Evolutionary conservation across 306 rosid species (phyloP).

Genomic region (Dalbergia oliveri): DNA sequence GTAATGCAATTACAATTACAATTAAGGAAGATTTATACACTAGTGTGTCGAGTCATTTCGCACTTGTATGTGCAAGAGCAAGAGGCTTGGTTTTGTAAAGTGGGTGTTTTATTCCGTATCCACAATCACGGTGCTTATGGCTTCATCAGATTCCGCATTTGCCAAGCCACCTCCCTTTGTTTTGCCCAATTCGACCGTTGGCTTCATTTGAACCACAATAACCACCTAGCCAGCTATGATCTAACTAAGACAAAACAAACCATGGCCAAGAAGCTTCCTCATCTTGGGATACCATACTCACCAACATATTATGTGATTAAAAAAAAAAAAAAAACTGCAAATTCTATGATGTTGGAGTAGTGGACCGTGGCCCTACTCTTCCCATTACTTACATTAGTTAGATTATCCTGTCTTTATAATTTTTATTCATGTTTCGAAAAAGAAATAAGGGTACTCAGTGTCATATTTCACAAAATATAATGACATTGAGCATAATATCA

Average conservation of each 20-base stretch:
- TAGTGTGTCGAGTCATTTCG: constrained; percentile 60
- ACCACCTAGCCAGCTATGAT: neutral
- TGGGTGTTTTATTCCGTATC: constrained; percentile 58
- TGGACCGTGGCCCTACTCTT: neutral
- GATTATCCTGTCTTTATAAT: too few relatives aligned
- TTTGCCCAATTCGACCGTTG: constrained; percentile 43
- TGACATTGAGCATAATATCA: too few relatives aligned
- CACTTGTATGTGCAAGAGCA: constrained; percentile 57
- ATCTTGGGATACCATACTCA: neutral
- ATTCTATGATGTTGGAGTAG: neutral
- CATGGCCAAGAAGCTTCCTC: neutral
- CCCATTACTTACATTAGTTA: neutral
- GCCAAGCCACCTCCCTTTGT: neutral
- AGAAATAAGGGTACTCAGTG: too few relatives aligned
- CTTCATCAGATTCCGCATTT: constrained; percentile 41
- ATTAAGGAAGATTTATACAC: neutral
- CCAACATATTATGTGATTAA: too few relatives aligned
- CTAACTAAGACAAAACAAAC: neutral
- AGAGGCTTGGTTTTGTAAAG: constrained; percentile 33
- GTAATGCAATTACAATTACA: neutral
- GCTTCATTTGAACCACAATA: constrained; percentile 29
- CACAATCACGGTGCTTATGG: constrained; percentile 46
- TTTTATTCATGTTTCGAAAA: too few relatives aligned
- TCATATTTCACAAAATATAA: too few relatives aligned
- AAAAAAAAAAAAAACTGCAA: too few relatives aligned